A percentile compares a stretch with the other conserved stretches of the same genome.
Conservation (phyloP, 768 basidiomycete genomes). For the Crassisporium funariophilum region DNA sequence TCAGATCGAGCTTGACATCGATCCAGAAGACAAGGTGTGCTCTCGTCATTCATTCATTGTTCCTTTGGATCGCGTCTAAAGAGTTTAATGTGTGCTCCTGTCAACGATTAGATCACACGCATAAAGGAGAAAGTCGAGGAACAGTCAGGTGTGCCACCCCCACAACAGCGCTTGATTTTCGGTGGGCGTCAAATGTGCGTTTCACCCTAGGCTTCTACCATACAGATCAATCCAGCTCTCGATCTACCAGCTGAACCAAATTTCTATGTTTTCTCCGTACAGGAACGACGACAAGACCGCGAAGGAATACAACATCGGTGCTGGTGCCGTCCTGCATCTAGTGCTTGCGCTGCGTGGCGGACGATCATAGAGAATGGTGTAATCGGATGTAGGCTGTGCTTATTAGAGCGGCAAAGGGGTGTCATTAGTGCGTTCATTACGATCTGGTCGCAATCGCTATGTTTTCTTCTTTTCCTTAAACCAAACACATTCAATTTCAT, state of each 20-base stretch:
- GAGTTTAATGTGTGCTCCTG: conserved; percentile 65
- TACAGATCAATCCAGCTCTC: background rate
- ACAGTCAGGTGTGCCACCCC: conserved; percentile 96
- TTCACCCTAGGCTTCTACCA: no score
- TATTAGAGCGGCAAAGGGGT: no score
- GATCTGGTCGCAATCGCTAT: no score
- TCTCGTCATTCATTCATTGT: background rate
- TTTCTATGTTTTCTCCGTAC: conserved; percentile 5
- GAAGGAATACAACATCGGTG: conserved; percentile 77
- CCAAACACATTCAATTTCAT: no score
- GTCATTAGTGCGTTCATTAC: no score
- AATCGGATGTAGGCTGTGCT: no score
- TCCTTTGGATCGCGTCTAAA: background rate
- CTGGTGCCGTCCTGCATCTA: conserved; percentile 89
- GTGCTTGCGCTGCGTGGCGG: conserved; percentile 96
- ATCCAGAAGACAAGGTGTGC: conserved; percentile 78
- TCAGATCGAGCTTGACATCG: conserved; percentile 95
- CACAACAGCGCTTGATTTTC: conserved; percentile 93
- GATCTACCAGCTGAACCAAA: background rate
- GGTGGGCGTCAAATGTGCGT: conserved; percentile 90
- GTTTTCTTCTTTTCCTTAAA: no score
- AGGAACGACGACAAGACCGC: conserved; percentile 94
- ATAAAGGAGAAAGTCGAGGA: conserved; percentile 99
- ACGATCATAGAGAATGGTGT: conserved; percentile 39
- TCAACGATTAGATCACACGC: conserved; percentile 67